phyloP scores from a whole-genome alignment of 139 green algal species.

The Micromonas commoda region DNA sequence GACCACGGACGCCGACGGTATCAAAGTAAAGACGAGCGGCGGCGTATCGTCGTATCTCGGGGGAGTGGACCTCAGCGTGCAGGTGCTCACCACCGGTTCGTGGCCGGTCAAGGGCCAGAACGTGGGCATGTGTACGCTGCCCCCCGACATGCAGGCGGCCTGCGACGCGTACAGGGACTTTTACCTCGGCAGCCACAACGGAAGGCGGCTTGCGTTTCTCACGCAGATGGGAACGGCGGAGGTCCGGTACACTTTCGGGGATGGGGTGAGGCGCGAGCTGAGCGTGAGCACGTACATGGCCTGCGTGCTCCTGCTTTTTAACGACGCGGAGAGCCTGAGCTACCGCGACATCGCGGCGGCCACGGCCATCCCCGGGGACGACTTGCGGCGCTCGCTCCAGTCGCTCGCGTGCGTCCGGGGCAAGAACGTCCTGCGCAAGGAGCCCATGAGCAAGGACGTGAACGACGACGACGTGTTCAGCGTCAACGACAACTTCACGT shows the following conservation, averaged over 20 bases:
- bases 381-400: conserved; percentile 84
- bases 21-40: not conserved
- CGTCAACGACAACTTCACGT: conserved; percentile 81
- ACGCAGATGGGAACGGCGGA: conserved; percentile 89
- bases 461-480: conserved; percentile 70
- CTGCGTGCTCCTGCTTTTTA: conserved; percentile 93
- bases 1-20: not conserved
- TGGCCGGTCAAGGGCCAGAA: conserved; percentile 69
- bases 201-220: conserved; percentile 91
- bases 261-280: conserved; percentile 68
- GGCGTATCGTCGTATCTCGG: not conserved
- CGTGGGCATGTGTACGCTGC: conserved; percentile 66
- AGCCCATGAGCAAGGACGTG: conserved; percentile 76
- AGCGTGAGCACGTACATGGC: conserved; percentile 81
- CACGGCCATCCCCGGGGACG: conserved; percentile 68
- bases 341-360: conserved; percentile 60
- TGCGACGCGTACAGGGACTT: conserved; percentile 72
- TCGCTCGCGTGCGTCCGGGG: conserved; percentile 84
- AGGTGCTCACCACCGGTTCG: conserved; percentile 88
- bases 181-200: conserved; percentile 69
- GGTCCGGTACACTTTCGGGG: conserved; percentile 56
- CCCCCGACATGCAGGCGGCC: conserved; percentile 64
- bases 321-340: conserved; percentile 60
- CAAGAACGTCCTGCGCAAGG: conserved; percentile 86
- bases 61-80: conserved; percentile 25